A percentile compares a stretch with the other conserved stretches of the same genome.
Conservation (phyloP, 805 yeast species). For the Kuraishia ogatae region DNA sequence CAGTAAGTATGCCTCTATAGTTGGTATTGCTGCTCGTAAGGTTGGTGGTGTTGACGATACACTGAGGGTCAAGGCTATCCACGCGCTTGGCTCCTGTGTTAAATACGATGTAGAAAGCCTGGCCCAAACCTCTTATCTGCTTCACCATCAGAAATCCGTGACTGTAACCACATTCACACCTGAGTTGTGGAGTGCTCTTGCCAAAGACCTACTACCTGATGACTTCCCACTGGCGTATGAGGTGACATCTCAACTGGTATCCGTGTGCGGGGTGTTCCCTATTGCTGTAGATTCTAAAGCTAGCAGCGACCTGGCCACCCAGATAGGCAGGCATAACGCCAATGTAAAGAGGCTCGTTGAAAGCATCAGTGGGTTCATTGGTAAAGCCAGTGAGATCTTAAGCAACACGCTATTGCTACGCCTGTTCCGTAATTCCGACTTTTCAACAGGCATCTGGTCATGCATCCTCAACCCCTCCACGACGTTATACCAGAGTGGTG, state of each 20-base stretch:
- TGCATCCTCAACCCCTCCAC: conserved; percentile 58
- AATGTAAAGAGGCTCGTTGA: not conserved
- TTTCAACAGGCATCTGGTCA: conserved; percentile 35
- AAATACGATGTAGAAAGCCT: not conserved
- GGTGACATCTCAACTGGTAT: conserved; percentile 1
- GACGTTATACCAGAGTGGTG: conserved; percentile 55
- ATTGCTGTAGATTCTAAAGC: conserved; percentile 1
- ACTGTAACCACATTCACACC: conserved; percentile 9
- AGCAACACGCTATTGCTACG: not conserved
- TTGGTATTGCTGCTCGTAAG: not conserved
- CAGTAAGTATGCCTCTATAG: not conserved
- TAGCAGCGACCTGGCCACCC: not conserved
- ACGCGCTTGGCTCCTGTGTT: not conserved
- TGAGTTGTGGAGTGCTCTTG: conserved; percentile 3
- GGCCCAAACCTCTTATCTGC: not conserved
- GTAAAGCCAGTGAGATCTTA: not conserved
- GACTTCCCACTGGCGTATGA: conserved; percentile 4
- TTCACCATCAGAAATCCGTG: not conserved
- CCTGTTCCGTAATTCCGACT: not conserved
- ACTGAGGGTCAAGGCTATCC: not conserved
- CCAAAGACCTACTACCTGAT: not conserved
- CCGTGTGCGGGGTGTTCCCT: conserved; percentile 4
- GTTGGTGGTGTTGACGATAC: not conserved
- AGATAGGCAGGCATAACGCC: not conserved
- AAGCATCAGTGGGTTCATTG: not conserved